Base-by-base conservation (phyloP, 306 rosid species). In the Alnus rubra region DNA sequence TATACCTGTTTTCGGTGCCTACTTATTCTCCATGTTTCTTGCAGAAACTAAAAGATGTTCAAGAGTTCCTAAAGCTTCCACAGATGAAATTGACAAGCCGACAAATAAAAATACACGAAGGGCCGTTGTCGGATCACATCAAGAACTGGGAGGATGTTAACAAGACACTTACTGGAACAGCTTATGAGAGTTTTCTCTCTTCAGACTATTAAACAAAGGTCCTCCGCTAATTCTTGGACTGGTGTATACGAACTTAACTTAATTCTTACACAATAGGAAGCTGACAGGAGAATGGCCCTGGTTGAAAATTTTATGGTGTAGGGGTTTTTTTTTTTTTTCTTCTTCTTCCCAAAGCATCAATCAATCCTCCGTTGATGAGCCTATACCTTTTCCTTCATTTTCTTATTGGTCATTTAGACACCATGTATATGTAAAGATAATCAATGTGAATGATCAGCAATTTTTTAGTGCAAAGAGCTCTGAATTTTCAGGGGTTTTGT, bases 101-200 rank as follows among this genome's bases (percentile, higher is more conserved):
- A 50, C 98, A 95, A 74, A 90, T 95, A 48, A 92, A 92, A 86
- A 95, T 95, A 82, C 98, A 90, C 77, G 86, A 83, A 51, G 97
- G 98, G 50, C 84, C 88, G 31, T 33, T 92, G 79, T 88, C 92
- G 0, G 93, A 92, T 42, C 94, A 91, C 83, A 80, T 93, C 76
- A 82, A 63, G 77, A 93, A 95, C 86, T 95, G 98, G 98, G 94
- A 91, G 4, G 98, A 91, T 18, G 97, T 95, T 71, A 91, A 83
- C 87, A 86, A 42, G 79, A 81, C 88, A 4, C 92, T 95, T 33
- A 79, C 58, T 1, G 97, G 94, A 73, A 95, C 98, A 30, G 73
- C 77, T 31, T 95, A 88, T 59, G 93, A 91, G 87, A 86, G 84
- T 80, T 93, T 93, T 80, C 92, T 95, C 48, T 85, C 47, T 6